Percentiles rank a stretch among this genome's conserved stretches.
phyloP scores from a whole-genome alignment of 2,329 filamentous ascomycete genomes.

The Cryphonectria nitschkei region DNA sequence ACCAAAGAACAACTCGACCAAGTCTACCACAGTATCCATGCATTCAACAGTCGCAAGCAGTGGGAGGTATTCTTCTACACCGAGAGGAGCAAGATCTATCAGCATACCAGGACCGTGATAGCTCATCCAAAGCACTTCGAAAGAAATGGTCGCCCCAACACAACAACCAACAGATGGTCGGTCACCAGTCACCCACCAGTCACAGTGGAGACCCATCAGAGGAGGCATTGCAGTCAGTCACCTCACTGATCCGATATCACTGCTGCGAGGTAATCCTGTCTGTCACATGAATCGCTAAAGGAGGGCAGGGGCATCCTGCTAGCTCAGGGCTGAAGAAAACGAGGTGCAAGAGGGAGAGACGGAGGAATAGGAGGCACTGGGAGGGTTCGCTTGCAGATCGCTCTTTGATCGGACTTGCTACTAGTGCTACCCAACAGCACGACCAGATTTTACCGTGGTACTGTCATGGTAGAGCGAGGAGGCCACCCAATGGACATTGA shows the following conservation, averaged over 20 bases:
- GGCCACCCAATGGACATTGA: background rate
- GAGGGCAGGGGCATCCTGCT: background rate
- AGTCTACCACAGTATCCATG: slow-evolving; percentile 3
- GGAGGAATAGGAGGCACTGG: too few species aligned
- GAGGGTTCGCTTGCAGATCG: too few species aligned
- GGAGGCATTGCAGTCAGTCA: background rate
- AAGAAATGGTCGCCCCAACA: too few species aligned
- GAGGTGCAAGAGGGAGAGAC: background rate
- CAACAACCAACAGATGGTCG: too few species aligned
- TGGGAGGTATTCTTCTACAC: background rate
- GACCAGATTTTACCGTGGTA: background rate
- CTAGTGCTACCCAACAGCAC: too few species aligned
- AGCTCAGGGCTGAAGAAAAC: background rate
- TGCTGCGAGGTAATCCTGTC: background rate
- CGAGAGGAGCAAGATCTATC: background rate
- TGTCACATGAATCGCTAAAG: background rate
- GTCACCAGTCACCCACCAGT: background rate
- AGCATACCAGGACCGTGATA: background rate
- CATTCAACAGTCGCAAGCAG: too few species aligned
- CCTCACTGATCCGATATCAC: background rate
- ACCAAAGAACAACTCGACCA: background rate
- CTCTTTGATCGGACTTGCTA: too few species aligned
- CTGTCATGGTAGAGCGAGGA: background rate
- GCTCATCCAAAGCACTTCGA: background rate
- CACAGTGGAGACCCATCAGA: background rate